Evolutionary conservation across 768 basidiomycete genomes (phyloP), one percentile per base, ranked within the genome.

Genomic region (Zangia roseola): DNA sequence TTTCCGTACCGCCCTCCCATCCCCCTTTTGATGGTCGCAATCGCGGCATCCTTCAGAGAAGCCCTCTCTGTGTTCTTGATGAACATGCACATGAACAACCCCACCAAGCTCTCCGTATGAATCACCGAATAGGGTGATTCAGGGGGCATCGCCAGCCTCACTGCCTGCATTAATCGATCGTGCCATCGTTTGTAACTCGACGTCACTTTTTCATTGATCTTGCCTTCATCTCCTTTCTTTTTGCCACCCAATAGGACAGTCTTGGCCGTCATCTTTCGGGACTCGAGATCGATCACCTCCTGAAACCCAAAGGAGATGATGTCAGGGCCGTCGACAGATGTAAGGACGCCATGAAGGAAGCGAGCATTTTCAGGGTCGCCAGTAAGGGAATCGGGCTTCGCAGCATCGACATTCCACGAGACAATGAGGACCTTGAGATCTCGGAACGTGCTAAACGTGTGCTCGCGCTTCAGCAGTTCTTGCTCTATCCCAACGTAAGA

Each of bases 211-310:
- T 94, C 90, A 14, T 88, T 86, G 7, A 69, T 60, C 46, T 67
- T 68, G 35, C 76, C 69, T 5, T 75, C 77, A 30, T 81, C 79
- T 14, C 71, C 65, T 50, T 79, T 82, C 70, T 85, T 90, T 55
- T 84, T 80, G 14, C 77, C 75, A 6, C 86, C 87, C 6, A 95
- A 76, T 0, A 99, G 62, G 23, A 98, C 83, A 17, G 86, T 91
- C 71, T 97, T 94, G 59, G 95, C 95, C 2, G 88, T 85, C 75
- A 97, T 84, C 70, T 85, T 92, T 52, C 91, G 84, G 55, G 82
- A 85, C 57, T 97, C 94, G n/a, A 99, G 80, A 63, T 97, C 93
- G 52, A 99, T 91, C 33, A 97, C 80, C 69, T 98, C 95, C 68
- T 99, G 95, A 68, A 98, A 88, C 2, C 94, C 94, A 58, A 99